Base-by-base conservation (phyloP, 345 rosid genomes). In the Fremontodendron californicum region DNA sequence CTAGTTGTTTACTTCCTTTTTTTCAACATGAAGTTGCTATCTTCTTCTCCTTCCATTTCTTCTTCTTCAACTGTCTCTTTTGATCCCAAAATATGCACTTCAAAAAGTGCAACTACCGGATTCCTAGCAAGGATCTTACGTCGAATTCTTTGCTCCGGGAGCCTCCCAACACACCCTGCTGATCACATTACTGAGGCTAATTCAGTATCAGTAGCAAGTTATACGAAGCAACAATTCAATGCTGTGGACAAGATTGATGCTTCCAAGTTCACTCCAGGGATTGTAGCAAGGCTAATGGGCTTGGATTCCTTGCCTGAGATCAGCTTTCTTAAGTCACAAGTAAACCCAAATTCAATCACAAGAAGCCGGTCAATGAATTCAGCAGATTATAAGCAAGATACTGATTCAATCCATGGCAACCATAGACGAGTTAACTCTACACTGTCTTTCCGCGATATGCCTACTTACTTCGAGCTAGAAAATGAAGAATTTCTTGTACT, bases 221-320 rank as follows among this genome's bases (percentile, higher is more conserved):
- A 27, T 12, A 79, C 72, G 13, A 79, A 74, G 12, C 62, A 71
- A n/a, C n/a, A n/a, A n/a, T n/a, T n/a, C n/a, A n/a, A n/a, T n/a
- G n/a, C n/a, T n/a, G n/a, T n/a, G 6, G 81, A 71, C 74, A 78
- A 64, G 72, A 23, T 55, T 33, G 71, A 77, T 63, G 43, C 61
- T 37, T 15, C 73, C 43, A 37, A 40, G 16, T 68, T 76, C 18
- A 12, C 55, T 27, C 93, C 93, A 0, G 90, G 93, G 63, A 73
- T 91, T 74, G 93, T 94, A 74, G 98, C 91, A 9, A 87, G 93
- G 86, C 88, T 92, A 71, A 92, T 92, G 98, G 98, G 95, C 13
- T 86, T 94, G 85, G 91, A 88, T 2, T 78, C 89, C 0, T 23
- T 87, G 48, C 87, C 90, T 0, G 68, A 63, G 37, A 27, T 29